A percentile compares a stretch with the other conserved stretches of the same genome.
Evolutionary conservation across 257 asterid species (phyloP).

Genomic region (Nicotiana sylvestris): DNA sequence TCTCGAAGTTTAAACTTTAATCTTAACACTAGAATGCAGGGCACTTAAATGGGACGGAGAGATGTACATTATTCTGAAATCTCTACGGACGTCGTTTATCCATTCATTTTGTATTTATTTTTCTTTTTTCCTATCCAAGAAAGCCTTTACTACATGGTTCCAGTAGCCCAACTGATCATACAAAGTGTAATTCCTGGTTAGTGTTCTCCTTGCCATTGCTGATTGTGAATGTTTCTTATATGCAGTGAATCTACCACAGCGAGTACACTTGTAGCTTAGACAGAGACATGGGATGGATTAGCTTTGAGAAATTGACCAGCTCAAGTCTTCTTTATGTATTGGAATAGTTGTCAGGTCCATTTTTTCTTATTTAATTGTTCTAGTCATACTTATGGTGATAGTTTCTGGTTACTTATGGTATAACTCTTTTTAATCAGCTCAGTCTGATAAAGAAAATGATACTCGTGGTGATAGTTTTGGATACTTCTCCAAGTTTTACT

Average conservation of each 20-base stretch:
- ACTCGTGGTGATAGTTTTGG: neutral
- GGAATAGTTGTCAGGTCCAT: neutral
- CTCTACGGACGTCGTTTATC: too few relatives aligned
- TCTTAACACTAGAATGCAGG: too few relatives aligned
- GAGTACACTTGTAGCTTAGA: constrained; percentile 1
- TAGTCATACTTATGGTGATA: neutral
- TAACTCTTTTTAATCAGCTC: too few relatives aligned
- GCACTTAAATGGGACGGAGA: too few relatives aligned
- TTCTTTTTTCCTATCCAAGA: neutral
- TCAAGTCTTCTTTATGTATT: neutral
- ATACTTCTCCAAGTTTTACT: too few relatives aligned
- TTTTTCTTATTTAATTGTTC: neutral
- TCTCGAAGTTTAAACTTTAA: too few relatives aligned
- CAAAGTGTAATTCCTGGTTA: neutral
- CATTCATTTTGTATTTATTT: too few relatives aligned
- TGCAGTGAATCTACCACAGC: constrained; percentile 5
- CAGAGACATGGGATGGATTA: neutral
- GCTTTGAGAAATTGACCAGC: neutral
- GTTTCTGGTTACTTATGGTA: too few relatives aligned
- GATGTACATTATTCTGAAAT: too few relatives aligned
- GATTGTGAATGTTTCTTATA: neutral
- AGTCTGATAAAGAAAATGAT: neutral
- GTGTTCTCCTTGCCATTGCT: neutral
- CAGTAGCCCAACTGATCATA: neutral
- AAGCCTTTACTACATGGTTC: neutral